Evolutionary conservation across 2,329 filamentous ascomycete genomes (phyloP).

Genomic region (Ophiocordyceps camponoti-rufipedis): DNA sequence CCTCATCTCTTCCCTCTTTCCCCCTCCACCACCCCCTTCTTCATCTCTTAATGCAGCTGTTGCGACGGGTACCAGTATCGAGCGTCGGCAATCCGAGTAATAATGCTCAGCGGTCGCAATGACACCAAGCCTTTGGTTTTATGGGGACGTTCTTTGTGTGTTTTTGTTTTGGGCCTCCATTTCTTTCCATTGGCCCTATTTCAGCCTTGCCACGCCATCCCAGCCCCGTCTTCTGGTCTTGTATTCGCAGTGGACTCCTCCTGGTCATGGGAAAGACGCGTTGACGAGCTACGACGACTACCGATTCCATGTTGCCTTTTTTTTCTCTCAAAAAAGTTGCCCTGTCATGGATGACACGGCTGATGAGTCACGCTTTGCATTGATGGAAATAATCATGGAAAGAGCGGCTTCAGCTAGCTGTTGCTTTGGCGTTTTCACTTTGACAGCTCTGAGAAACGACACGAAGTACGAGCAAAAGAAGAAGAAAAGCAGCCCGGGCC

Average conservation of each 20-base stretch:
- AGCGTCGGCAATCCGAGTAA: background rate
- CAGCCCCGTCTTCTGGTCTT: conserved; percentile 7
- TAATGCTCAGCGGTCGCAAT: background rate
- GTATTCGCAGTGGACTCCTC: conserved; percentile 11
- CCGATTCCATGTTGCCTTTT: conserved; percentile 14
- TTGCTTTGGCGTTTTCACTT: conserved; percentile 5
- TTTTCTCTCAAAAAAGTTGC: conserved; percentile 7
- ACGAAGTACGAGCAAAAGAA: conserved; percentile 9
- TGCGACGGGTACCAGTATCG: background rate
- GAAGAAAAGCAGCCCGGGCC: conserved; percentile 13
- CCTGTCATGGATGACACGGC: conserved; percentile 21
- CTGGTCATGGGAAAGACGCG: conserved; percentile 6
- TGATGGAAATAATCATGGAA: conserved; percentile 16
- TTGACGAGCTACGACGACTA: conserved; percentile 18
- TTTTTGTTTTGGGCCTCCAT: background rate
- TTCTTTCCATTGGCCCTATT: background rate
- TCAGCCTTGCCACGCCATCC: background rate
- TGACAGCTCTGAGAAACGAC: conserved; percentile 11
- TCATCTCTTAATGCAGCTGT: background rate
- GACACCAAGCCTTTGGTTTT: conserved; percentile 3
- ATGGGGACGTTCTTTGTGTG: conserved; percentile 3
- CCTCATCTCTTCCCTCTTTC: background rate
- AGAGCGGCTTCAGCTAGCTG: conserved; percentile 3
- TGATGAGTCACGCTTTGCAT: conserved; percentile 26
- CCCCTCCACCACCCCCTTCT: background rate